Percentiles rank a stretch among this genome's conserved stretches.
These are phyloP conservation scores for Trypanosoma mega DNA, from an alignment of 208 protist species.

Conservation along the genomic window DNA sequence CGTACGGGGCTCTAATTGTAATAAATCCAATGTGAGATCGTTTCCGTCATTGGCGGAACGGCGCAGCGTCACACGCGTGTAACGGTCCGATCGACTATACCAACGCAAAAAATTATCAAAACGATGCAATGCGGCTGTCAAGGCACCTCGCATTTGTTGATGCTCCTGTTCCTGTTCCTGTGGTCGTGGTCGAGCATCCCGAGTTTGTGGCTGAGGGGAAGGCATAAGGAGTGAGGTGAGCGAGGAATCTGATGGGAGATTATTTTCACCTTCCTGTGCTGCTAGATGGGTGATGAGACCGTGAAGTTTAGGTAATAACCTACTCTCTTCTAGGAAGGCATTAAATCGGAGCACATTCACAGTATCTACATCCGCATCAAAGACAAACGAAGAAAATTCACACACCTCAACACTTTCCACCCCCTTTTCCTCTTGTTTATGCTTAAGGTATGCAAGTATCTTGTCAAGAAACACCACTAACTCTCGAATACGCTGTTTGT, in stretches of 20 bases:
- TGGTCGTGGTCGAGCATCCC: not conserved
- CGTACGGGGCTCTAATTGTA: slow-evolving; percentile 69
- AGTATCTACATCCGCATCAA: slow-evolving; percentile 69
- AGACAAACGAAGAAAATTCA: slow-evolving; percentile 58
- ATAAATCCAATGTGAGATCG: slow-evolving; percentile 31
- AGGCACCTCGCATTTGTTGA: not conserved
- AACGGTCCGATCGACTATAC: slow-evolving; percentile 25
- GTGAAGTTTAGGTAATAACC: slow-evolving; percentile 70
- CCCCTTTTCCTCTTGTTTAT: slow-evolving; percentile 4
- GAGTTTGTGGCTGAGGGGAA: too few relatives aligned
- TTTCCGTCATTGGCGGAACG: not conserved
- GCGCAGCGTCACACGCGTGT: slow-evolving; percentile 19
- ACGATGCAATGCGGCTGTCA: slow-evolving; percentile 25
- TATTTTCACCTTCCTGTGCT: slow-evolving; percentile 3
- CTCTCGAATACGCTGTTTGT: slow-evolving; percentile 88
- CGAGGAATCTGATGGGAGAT: too few relatives aligned
- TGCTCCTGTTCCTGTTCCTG: not conserved
- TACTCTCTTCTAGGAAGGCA: slow-evolving; percentile 52
- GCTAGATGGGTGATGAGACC: slow-evolving; percentile 46
- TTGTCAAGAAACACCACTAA: slow-evolving; percentile 64
- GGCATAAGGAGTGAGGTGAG: too few relatives aligned
- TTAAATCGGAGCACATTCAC: slow-evolving; percentile 69
- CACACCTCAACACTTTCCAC: not conserved
- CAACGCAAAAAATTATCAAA: slow-evolving; percentile 42
- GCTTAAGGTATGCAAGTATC: slow-evolving; percentile 22